These are phyloP conservation scores for Boeremia exigua DNA, from an alignment of 2,329 filamentous ascomycete genomes.

Conservation along the genomic window DNA sequence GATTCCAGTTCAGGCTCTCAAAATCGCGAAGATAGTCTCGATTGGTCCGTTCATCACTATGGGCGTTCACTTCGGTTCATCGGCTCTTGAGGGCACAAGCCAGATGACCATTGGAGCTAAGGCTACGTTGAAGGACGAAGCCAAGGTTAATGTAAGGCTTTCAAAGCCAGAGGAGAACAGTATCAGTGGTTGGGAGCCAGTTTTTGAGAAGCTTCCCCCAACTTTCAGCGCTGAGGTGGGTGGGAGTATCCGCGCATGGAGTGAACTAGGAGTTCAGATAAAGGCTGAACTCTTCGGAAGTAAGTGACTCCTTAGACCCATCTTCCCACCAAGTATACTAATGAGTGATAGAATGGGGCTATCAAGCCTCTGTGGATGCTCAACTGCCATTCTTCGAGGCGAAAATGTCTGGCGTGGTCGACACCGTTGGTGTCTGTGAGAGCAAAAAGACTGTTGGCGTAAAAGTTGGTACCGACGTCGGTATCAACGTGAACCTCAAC, in stretches of 20 bases:
- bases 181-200: constrained; percentile 26
- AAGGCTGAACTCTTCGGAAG: constrained; percentile 29
- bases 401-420: constrained; percentile 17
- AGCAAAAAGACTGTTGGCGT: constrained; percentile 26
- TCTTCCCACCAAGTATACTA: not conserved
- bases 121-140: constrained; percentile 25
- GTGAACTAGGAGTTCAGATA: constrained; percentile 26
- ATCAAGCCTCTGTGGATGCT: constrained; percentile 29
- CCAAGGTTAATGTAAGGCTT: constrained; percentile 20
- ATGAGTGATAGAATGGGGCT: constrained; percentile 23
- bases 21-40: constrained; percentile 24
- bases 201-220: constrained; percentile 27
- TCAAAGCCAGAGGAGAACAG: constrained; percentile 22
- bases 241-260: constrained; percentile 26
- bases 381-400: constrained; percentile 30
- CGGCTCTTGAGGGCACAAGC: constrained; percentile 22
- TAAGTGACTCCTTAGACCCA: constrained; percentile 1
- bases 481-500: constrained; percentile 32
- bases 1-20: constrained; percentile 29
- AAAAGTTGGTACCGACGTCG: constrained; percentile 22
- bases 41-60: constrained; percentile 31
- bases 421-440: constrained; percentile 24
- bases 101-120: constrained; percentile 24
- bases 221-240: constrained; percentile 26
- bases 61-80: constrained; percentile 30